Base-by-base conservation (phyloP, 495 filamentous ascomycete genomes). In the Penicillium samsonianum region DNA sequence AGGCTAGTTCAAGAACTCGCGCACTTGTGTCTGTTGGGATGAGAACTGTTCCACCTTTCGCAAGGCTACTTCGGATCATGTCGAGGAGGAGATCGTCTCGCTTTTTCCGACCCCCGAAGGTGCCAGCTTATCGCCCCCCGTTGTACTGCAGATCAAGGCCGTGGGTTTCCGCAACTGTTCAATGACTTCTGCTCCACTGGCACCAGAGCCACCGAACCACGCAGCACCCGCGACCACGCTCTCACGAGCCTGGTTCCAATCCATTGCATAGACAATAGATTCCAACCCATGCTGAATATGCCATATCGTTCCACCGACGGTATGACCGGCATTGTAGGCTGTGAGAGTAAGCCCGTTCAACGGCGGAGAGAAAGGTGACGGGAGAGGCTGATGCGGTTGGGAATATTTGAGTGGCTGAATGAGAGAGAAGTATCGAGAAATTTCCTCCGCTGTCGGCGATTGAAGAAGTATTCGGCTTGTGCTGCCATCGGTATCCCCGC, bases 241-340 rank as follows among this genome's bases (percentile, higher is more conserved):
- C 71, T 99, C 94, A 47, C 90, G 82, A 11, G 86, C 89, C 68
- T 97, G 91, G 64, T 96, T 97, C 94, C 95, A 99, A 64, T 98
- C 93, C 14, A 96, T 88, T 1, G 95, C 93, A 61, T 99, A 97
- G 12, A 98, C 92, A 37, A 99, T 94, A 1, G 91, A 96, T 68
- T 99, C 94, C 68, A 97, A 82, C 1, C 92, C 92, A 78, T 98
- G 92, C 56, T 96, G 94, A 59, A 99, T 91, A 67, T 98, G 93
- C 94, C 94, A 99, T 73, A 99, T 96, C 25, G 94, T 96, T 57
- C 94, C 94, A 63, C 94, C 94, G 0, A 98, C 83, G 0, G 92
- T 96, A 68, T 96, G 93, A 30, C 94, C 95, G 26, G 94, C 91
- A 77, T 92, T 94, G 75, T 98, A 98, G 3, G 94, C 94, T 7